Evolutionary conservation across 2,329 filamentous ascomycete genomes (phyloP), one percentile per base, ranked within the genome.

Genomic region (Colletotrichum tofieldiae): DNA sequence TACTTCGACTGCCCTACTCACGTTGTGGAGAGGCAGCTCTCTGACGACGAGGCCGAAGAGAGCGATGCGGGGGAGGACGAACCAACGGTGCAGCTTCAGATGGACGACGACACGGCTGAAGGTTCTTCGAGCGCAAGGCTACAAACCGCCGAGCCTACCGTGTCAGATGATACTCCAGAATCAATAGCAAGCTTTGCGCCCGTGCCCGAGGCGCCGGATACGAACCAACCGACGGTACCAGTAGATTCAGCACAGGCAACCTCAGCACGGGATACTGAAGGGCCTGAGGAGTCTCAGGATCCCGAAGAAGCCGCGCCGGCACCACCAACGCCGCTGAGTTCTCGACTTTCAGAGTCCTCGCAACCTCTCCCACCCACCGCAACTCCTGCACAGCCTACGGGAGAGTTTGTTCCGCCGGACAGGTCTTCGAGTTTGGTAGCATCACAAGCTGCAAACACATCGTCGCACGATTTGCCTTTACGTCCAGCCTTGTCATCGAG

Each of bases 1-100:
- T 88, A 81, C 76, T 82, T 86, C 68, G 86, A 88, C 78, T 87
- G 86, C 54, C 86, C 86, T 41, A 83, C 84, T 5, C 86, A 88
- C 68, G 73, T 79, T 23, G 75, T 85, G 56, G 83, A 84, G 75
- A 81, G 86, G 63, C 76, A 75, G 37, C 71, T 81, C 26, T 82
- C 82, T 45, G 79, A 79, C n/a, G 77, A 78, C 71, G 75, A 76
- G 45, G 74, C 75, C 16, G 75, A 74, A 8, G 71, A 64, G 9
- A 62, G 62, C 9, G 69, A 74, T 8, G 23, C 59, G 51, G 61
- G 47, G 49, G 59, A 63, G 43, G 63, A 61, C 18, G 64, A 49
- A n/a, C 45, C 66, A 14, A 47, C 65, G 32, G 43, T 41, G 39
- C 70, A 60, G 59, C 45, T 52, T 60, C 59, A 60, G 60, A 64